phyloP scores from a whole-genome alignment of 2,329 filamentous ascomycete genomes.

The Leptographium wingfieldii region DNA sequence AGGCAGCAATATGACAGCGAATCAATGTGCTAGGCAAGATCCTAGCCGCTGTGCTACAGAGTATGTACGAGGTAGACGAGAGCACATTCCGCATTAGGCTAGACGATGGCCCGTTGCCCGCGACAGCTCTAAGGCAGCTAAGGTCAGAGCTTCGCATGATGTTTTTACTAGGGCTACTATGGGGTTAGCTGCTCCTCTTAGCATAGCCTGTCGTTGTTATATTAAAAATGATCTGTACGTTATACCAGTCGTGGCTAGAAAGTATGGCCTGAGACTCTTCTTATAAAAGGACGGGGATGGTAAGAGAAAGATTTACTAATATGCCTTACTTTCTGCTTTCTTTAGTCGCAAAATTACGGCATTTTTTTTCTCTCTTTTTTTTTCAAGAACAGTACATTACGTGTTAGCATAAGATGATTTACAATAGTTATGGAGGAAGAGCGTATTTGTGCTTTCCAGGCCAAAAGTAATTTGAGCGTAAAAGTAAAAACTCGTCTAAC shows the following conservation, averaged over 20 bases:
- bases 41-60: neutral
- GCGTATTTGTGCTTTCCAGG: too few relatives aligned
- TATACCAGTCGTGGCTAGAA: neutral
- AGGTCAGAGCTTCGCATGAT: neutral
- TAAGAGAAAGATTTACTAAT: too few relatives aligned
- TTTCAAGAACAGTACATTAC: too few relatives aligned
- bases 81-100: neutral
- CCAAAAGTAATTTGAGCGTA: too few relatives aligned
- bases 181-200: neutral
- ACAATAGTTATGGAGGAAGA: too few relatives aligned
- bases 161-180: neutral
- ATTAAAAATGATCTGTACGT: neutral
- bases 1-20: neutral
- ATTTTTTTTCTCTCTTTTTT: too few relatives aligned
- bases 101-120: neutral
- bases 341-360: too few relatives aligned
- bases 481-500: too few relatives aligned
- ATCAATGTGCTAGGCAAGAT: neutral
- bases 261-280: too few relatives aligned
- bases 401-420: too few relatives aligned
- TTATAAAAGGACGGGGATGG: too few relatives aligned
- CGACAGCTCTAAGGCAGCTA: neutral
- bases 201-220: neutral
- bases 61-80: neutral
- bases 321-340: too few relatives aligned